Base-by-base conservation (phyloP, 805 yeast species). In the Saccharomycopsis oosterbeekiorum region DNA sequence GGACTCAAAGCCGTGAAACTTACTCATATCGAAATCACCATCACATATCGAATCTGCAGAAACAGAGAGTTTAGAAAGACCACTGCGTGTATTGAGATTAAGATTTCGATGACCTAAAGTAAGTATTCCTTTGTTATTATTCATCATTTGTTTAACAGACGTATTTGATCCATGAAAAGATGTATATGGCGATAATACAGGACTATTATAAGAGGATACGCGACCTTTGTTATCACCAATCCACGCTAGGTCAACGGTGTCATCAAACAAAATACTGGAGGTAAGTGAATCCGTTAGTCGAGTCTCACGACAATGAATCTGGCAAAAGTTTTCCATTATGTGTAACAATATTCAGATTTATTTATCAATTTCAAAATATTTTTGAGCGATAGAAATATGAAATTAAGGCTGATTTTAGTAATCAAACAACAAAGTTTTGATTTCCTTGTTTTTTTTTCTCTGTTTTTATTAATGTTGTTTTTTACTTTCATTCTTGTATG, bases 221-320 rank as follows among this genome's bases (percentile, higher is more conserved):
- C 77, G 71, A 3, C 92, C 88, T 43, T 75, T 78, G 41, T 82
- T 71, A 69, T 89, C 94, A 17, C 96, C 96, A 1, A 85, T 78
- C 98, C 98, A 93, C 1, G 92, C 70, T 55, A 94, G 75, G 67
- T 92, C 94, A 62, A 84, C 81, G n/a, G 79, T 74, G 42, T 78
- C 79, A 73, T 92, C 97, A 70, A 91, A 91, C 2, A 73, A 71
- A 29, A 57, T 57, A 15, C 54, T 57, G 29, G 56, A 14, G 17
- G 53, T 39, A 15, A 9, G 29, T 15, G 54, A 17, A 39, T 41
- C 19, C 5, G 47, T 19, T 24, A 36, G 36, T 58, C 55, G 47
- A 14, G 64, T 55, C 15, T 42, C 53, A 21, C 64, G 37, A 17
- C 47, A n/a, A 43, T 56, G 50, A 15, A 59, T 43, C 56, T 62